Percentiles rank a stretch among this genome's conserved stretches.
These are phyloP conservation scores for Diospyros kaki DNA, from an alignment of 148 eudicot genomes.

Conservation along the genomic window DNA sequence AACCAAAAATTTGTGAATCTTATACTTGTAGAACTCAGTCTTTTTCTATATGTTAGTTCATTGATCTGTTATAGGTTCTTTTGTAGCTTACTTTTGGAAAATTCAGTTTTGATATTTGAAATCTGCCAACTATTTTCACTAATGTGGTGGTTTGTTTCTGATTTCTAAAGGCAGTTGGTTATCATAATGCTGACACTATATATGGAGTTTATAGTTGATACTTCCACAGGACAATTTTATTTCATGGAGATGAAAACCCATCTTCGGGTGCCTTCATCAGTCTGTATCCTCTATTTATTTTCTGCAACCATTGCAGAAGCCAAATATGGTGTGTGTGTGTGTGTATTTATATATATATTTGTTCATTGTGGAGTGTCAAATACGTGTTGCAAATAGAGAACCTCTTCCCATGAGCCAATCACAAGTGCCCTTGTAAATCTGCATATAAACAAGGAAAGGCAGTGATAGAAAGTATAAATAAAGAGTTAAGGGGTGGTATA, in stretches of 20 bases:
- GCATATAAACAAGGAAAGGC: neutral
- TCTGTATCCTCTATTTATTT: conserved; percentile 7
- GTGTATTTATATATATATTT: neutral
- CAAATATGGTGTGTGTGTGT: no score
- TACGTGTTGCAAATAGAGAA: conserved; percentile 95
- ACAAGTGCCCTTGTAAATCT: conserved; percentile 48
- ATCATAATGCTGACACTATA: conserved; percentile 98
- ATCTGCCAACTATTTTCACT: conserved; percentile 19
- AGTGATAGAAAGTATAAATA: neutral
- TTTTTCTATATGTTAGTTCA: no score
- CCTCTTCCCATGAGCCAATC: conserved; percentile 81
- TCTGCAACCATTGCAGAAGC: conserved; percentile 9
- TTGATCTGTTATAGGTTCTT: no score
- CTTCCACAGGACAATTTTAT: conserved; percentile 77
- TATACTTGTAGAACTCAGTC: no score
- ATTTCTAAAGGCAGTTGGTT: conserved; percentile 85
- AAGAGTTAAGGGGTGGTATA: neutral
- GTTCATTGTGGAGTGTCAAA: conserved; percentile 85
- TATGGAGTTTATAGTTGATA: conserved; percentile 94
- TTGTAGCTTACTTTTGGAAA: no score
- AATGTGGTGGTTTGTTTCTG: conserved; percentile 29
- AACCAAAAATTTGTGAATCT: no score
- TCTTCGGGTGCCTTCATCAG: conserved; percentile 82
- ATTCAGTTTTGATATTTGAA: no score
- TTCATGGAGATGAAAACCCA: conserved; percentile 99